Base-by-base conservation (phyloP, 345 rosid species). In the Nasturtium officinale region DNA sequence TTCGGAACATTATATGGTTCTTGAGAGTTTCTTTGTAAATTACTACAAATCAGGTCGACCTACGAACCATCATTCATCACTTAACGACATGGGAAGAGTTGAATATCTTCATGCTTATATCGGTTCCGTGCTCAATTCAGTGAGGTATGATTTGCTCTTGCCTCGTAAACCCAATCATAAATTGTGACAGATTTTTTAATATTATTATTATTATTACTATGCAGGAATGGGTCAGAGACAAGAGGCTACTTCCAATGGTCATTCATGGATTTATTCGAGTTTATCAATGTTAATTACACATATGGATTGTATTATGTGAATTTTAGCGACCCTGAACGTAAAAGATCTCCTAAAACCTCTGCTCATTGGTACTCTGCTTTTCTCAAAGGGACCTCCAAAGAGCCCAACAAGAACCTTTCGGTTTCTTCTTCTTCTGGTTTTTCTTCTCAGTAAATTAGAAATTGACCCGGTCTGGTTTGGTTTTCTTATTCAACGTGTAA, bases 281-380 rank as follows among this genome's bases (percentile, higher is more conserved):
- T 40, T 40, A 0, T 40, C 12, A 12, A 40, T 40, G 0, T 4
- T 12, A 40, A 40, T 12, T 40, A 12, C 45, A 40, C 45, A 4
- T 40, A 40, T 40, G 45, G 45, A 12, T 40, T 38, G 4, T 38
- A 38, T 2, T 38, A 1, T 38, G 43, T 38, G 43, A 12, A 38
- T 38, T 38, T 38, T 38, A 38, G 43, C 11, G n/a, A 38, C 5
- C 43, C 43, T 0, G 43, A 38, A 38, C n/a, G 43, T 38, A 38
- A 38, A 38, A 38, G n/a, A 38, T 38, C 43, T 38, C 43, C 43
- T 2, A 38, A 38, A 38, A 38, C 43, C 15, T 38, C 85, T 15
- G 80, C 89, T 8, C 59, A 67, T 38, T 83, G 87, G 87, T 83
- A 79, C 70, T 81, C 85, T 48, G 35, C 62, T 23, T 82, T 82